Conservation (phyloP, 2,329 filamentous ascomycete species). For the Elsinoe batatas region DNA sequence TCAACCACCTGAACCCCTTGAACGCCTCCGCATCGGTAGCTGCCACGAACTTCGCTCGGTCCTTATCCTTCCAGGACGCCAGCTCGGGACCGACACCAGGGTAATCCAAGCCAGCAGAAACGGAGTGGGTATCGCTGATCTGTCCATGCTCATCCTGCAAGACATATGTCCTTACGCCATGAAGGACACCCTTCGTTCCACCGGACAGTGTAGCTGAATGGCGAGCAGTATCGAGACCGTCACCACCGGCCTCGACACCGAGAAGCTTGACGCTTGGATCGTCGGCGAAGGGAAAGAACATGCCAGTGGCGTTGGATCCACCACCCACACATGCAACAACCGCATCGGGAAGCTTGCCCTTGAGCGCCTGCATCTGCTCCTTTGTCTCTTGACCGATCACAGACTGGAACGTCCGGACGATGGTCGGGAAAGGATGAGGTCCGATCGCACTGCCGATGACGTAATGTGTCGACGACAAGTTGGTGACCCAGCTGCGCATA, state of each 20-base stretch:
- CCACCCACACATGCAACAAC: conserved; percentile 95
- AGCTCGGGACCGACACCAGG: conserved; percentile 93
- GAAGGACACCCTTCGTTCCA: conserved; percentile 83
- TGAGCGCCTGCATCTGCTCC: conserved; percentile 73
- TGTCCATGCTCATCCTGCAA: conserved; percentile 89
- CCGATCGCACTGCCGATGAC: conserved; percentile 97
- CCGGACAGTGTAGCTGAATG: conserved; percentile 83
- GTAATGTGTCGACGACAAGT: conserved; percentile 92
- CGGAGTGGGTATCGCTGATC: conserved; percentile 88
- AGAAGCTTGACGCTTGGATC: conserved; percentile 78
- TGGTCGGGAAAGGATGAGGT: conserved; percentile 94
- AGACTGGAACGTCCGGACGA: conserved; percentile 93
- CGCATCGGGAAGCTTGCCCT: conserved; percentile 84
- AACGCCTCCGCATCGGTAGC: conserved; percentile 90
- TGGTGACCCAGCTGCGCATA: conserved; percentile 83
- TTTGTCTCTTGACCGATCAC: conserved; percentile 95
- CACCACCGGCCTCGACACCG: conserved; percentile 90
- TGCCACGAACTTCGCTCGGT: conserved; percentile 77
- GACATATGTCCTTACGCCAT: conserved; percentile 92
- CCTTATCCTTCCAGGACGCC: conserved; percentile 81
- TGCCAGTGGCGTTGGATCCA: conserved; percentile 88
- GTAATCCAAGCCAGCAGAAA: conserved; percentile 94
- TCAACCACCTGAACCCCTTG: conserved; percentile 72
- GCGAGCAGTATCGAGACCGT: conserved; percentile 73
- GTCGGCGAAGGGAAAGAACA: conserved; percentile 94